Percentiles rank a stretch among this genome's conserved stretches.
These are phyloP conservation scores for Agrocybe pediades DNA, from an alignment of 768 basidiomycete species.

Conservation along the genomic window DNA sequence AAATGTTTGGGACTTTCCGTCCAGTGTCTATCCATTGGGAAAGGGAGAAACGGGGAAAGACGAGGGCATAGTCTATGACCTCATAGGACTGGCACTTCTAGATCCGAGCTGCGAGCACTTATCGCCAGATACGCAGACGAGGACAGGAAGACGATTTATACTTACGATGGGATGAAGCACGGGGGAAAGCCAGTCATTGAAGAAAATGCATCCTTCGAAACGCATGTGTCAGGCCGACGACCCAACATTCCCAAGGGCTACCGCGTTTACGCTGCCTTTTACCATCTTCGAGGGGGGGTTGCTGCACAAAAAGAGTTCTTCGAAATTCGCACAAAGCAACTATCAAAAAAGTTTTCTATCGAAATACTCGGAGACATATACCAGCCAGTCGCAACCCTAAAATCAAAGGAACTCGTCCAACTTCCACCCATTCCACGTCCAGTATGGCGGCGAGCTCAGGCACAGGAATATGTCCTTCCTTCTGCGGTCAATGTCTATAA, in stretches of 20 bases:
- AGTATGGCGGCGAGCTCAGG: too few species aligned
- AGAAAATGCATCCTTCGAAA: slow-evolving; percentile 7
- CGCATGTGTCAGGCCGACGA: slow-evolving; percentile 13
- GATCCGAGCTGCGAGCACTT: slow-evolving; percentile 18
- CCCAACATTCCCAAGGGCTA: slow-evolving; percentile 13
- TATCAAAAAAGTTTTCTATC: not conserved
- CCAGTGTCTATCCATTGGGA: slow-evolving; percentile 12
- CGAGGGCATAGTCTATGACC: slow-evolving; percentile 20
- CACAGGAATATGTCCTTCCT: too few species aligned
- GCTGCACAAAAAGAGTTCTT: slow-evolving; percentile 17
- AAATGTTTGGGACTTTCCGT: slow-evolving; percentile 23
- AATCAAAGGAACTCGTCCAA: not conserved
- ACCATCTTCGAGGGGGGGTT: slow-evolving; percentile 18
- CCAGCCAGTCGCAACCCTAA: not conserved
- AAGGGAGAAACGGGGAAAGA: slow-evolving; percentile 1
- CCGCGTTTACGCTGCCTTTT: slow-evolving; percentile 16
- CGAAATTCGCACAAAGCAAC: slow-evolving; percentile 1
- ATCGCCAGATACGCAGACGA: slow-evolving; percentile 20
- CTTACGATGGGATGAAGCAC: slow-evolving; percentile 20
- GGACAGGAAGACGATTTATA: slow-evolving; percentile 17
- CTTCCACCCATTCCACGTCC: not conserved
- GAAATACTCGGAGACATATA: too few species aligned
- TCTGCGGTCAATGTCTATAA: too few species aligned
- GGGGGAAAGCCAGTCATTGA: slow-evolving; percentile 14
- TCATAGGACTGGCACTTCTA: slow-evolving; percentile 23